These are phyloP conservation scores for Tetrahymena malaccensis DNA, from an alignment of 73 alveolate genomes.

Conservation along the genomic window DNA sequence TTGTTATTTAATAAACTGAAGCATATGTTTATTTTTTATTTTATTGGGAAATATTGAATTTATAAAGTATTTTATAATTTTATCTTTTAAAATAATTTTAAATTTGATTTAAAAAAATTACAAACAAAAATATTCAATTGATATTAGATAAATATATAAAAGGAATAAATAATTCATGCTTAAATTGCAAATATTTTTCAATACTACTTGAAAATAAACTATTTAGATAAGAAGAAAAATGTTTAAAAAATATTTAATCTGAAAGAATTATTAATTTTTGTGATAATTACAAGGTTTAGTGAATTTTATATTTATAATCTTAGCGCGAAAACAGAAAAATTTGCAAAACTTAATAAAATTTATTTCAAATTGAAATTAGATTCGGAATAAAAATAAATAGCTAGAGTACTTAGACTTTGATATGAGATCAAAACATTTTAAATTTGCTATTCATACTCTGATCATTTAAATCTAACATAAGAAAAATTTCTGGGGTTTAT, in stretches of 20 bases:
- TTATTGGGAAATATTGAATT: too few species aligned
- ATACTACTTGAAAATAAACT: too few species aligned
- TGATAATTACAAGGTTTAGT: too few species aligned
- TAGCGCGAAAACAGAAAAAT: background rate
- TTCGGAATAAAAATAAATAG: background rate
- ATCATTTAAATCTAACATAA: background rate
- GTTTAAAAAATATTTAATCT: too few species aligned
- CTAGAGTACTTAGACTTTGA: background rate
- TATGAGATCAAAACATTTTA: background rate
- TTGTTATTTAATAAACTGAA: background rate
- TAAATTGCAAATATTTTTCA: too few species aligned
- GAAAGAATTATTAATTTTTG: background rate
- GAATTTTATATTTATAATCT: background rate
- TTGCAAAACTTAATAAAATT: background rate
- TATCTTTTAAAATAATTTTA: too few species aligned
- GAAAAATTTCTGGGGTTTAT: background rate
- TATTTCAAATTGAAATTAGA: background rate
- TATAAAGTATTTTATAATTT: too few species aligned
- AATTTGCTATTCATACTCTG: background rate
- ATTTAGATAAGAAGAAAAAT: too few species aligned
- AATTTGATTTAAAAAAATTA: too few species aligned
- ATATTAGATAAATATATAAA: too few species aligned
- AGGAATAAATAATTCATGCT: too few species aligned
- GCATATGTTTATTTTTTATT: background rate
- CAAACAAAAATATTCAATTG: too few species aligned